phyloP scores from a whole-genome alignment of 1,139 yeast species.

The Diutina scorzettiae region DNA sequence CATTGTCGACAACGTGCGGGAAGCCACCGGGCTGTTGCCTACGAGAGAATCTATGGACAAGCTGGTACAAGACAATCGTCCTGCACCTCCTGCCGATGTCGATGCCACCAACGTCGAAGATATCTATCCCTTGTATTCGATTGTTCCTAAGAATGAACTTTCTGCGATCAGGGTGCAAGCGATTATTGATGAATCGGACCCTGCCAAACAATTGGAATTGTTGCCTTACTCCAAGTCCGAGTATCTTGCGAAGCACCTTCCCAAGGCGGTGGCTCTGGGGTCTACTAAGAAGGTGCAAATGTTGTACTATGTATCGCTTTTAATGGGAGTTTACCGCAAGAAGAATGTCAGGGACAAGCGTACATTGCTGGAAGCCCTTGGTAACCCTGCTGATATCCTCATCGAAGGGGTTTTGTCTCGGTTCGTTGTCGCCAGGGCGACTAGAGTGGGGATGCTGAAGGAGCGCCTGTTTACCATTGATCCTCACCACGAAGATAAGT shows the following conservation, averaged over 20 bases:
- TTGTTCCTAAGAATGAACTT: constrained; percentile 62
- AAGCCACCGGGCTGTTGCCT: constrained; percentile 63
- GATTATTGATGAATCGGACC: constrained; percentile 37
- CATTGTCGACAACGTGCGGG: constrained; percentile 69
- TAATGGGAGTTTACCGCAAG: constrained; percentile 68
- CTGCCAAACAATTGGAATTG: constrained; percentile 36
- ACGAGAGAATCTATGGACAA: constrained; percentile 46
- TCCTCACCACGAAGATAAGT: constrained; percentile 78
- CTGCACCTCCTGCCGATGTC: constrained; percentile 67
- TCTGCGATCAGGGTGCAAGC: constrained; percentile 48
- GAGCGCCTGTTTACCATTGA: constrained; percentile 67
- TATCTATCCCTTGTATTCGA: constrained; percentile 59
- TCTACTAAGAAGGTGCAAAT: constrained; percentile 52
- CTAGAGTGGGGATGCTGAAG: constrained; percentile 61
- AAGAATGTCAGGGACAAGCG: constrained; percentile 54
- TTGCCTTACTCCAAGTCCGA: constrained; percentile 52
- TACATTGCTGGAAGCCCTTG: constrained; percentile 47
- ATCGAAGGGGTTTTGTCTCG: constrained; percentile 63
- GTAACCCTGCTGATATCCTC: constrained; percentile 59
- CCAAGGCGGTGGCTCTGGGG: constrained; percentile 27
- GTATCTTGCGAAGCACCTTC: constrained; percentile 40
- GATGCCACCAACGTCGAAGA: constrained; percentile 76
- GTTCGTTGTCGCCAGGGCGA: constrained; percentile 55
- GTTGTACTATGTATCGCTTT: constrained; percentile 65
- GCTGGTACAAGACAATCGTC: constrained; percentile 52